These are phyloP conservation scores for Geum urbanum DNA, from an alignment of 306 rosid genomes.

Conservation along the genomic window DNA sequence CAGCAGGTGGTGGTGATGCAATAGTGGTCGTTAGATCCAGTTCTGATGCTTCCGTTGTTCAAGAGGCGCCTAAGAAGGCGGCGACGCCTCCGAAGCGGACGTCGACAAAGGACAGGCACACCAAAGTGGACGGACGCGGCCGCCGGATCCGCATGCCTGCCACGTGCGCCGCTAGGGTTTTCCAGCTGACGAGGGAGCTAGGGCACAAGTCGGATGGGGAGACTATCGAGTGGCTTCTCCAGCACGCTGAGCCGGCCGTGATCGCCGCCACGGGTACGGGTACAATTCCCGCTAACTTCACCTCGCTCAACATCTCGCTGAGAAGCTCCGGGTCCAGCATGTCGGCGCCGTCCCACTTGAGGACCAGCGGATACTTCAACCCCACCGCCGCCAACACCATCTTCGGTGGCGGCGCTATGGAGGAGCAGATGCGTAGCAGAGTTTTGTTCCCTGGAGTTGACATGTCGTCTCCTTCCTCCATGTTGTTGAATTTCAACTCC, in stretches of 20 bases:
- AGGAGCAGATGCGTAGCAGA: conserved; percentile 42
- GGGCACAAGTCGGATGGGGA: conserved; percentile 96
- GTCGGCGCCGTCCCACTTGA: conserved; percentile 82
- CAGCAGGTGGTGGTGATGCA: not conserved
- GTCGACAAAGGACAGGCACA: conserved; percentile 83
- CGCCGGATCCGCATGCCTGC: conserved; percentile 99
- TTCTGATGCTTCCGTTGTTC: not conserved
- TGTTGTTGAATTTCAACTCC: conserved; percentile 57
- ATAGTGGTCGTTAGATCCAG: not conserved
- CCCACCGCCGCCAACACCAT: conserved; percentile 30
- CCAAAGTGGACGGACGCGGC: conserved; percentile 91
- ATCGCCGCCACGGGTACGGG: conserved; percentile 96
- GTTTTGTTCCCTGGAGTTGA: conserved; percentile 33
- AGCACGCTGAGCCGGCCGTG: conserved; percentile 87
- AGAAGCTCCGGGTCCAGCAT: conserved; percentile 86
- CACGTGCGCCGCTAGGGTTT: conserved; percentile 90
- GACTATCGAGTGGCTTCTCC: conserved; percentile 93
- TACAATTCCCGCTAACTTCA: conserved; percentile 88
- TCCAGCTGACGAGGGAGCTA: conserved; percentile 79
- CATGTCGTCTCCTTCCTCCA: conserved; percentile 33
- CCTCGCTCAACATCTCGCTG: conserved; percentile 88
- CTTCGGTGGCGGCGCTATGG: conserved; percentile 34
- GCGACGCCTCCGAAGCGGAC: conserved; percentile 52
- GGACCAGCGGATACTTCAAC: conserved; percentile 45
- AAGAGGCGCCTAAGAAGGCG: conserved; percentile 40